Base-by-base conservation (phyloP, 2,329 filamentous ascomycete genomes). In the Stachybotrys chartarum region DNA sequence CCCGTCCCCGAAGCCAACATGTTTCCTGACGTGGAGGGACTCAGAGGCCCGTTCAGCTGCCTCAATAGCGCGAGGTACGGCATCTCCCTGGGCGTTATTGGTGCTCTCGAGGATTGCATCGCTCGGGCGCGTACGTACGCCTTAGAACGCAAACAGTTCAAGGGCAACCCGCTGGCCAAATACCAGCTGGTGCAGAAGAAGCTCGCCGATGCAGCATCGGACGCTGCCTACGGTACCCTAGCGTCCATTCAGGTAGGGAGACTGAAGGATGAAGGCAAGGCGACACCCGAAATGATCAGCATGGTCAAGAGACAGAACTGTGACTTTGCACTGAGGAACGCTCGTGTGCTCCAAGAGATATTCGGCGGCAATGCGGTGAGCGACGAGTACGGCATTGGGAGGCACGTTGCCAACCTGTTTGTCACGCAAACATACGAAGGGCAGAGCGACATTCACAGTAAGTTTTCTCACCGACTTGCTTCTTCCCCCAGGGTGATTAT, bases 111-210 rank as follows among this genome's bases (percentile, higher is more conserved):
- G 73, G 94, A 99, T 72, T 94, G 90, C 69, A 84, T 99, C 59
- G 77, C 80, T 17, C 83, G 92, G 52, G 85, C 94, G 4, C 81
- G 93, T 59, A 84, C 85, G 12, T 99, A 99, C 69, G 84, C 92
- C n/a, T 75, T 99, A 52, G 92, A 97, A 72, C 82, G 94, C 60
- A 93, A 88, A 75, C 94, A 99, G 72, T 99, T 99, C 82, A 96
- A 95, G 77, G 85, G 86, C 52, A 97, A 97, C 72, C 92, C 93
- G 0, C 80, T 99, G 54, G 94, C 93, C 46, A 95, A 90, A 71
- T 99, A 99, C 69, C 94, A 99, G 76, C 84, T 99, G 14, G 83
- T 99, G 53, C 94, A 99, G 79, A 97, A 97, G 83, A 99, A 99
- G 78, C 79, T 99, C 59, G 88, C 93, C 1, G 94, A 99, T 71